Evolutionary conservation across 768 basidiomycete species (phyloP).

Genomic region (Boletus rubescentipes): DNA sequence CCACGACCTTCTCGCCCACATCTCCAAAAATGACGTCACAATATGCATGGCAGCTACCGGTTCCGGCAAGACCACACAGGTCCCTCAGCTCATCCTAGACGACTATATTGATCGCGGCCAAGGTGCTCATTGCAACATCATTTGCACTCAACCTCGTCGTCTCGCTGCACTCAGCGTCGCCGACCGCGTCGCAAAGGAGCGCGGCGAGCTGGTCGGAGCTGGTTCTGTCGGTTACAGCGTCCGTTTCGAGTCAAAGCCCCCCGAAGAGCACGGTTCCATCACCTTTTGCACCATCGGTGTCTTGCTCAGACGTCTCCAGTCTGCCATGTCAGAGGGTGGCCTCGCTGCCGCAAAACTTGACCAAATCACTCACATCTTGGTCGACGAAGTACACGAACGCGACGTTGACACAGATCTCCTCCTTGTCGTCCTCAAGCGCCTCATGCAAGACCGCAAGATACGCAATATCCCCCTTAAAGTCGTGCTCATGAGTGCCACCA

Average conservation of each 20-base stretch:
- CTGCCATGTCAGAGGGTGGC: slow-evolving; percentile 52
- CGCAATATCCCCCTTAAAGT: slow-evolving; percentile 77
- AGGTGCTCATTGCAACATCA: slow-evolving; percentile 82
- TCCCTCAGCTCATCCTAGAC: slow-evolving; percentile 91
- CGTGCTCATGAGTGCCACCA: slow-evolving; percentile 94
- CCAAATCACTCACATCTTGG: slow-evolving; percentile 83
- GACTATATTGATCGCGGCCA: slow-evolving; percentile 74
- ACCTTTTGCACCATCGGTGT: slow-evolving; percentile 94
- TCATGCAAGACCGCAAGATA: slow-evolving; percentile 71
- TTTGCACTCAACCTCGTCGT: slow-evolving; percentile 92
- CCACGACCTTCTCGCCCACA: slow-evolving; percentile 62
- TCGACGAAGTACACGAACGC: slow-evolving; percentile 96
- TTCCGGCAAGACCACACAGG: slow-evolving; percentile 93
- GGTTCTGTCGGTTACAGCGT: slow-evolving; percentile 86
- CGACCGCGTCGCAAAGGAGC: slow-evolving; percentile 85
- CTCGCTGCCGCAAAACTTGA: slow-evolving; percentile 50
- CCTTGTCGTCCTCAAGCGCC: slow-evolving; percentile 83
- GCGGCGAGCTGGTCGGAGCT: slow-evolving; percentile 67
- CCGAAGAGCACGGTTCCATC: slow-evolving; percentile 78
- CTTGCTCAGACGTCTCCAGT: slow-evolving; percentile 84
- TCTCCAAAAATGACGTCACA: slow-evolving; percentile 78
- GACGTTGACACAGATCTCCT: slow-evolving; percentile 91
- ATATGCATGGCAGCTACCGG: slow-evolving; percentile 90
- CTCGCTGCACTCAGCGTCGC: slow-evolving; percentile 92
- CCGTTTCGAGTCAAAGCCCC: slow-evolving; percentile 80